These are phyloP conservation scores for Picea glauca DNA, from an alignment of 75 land plant species.

Conservation along the genomic window DNA sequence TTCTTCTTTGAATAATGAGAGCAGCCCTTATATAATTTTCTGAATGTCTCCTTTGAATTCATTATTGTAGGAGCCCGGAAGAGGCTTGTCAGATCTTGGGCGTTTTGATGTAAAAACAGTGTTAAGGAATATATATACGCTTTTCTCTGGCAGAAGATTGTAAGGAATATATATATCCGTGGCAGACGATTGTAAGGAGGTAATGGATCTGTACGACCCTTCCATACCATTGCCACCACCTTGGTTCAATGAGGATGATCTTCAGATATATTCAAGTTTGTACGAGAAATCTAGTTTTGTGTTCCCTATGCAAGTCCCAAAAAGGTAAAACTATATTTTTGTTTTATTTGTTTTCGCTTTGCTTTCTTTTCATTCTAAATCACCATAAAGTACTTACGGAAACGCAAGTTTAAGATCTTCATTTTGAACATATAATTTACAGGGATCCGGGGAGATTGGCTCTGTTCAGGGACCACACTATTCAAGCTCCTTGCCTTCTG, in stretches of 20 bases:
- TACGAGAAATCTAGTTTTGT: conserved; percentile 56
- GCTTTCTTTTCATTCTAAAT: no score
- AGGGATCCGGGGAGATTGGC: neutral
- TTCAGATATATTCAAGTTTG: conserved; percentile 30
- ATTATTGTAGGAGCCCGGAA: conserved; percentile 48
- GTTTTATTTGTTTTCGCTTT: neutral
- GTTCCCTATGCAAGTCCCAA: conserved; percentile 46
- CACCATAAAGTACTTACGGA: no score
- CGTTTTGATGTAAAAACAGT: conserved; percentile 64
- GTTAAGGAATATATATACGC: conserved; percentile 44
- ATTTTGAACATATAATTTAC: no score
- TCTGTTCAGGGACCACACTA: conserved; percentile 6
- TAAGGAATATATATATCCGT: no score
- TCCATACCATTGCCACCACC: conserved; percentile 44
- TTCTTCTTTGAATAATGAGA: neutral
- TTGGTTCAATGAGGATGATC: conserved; percentile 67
- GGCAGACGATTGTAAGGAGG: conserved; percentile 49
- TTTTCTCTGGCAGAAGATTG: conserved; percentile 47
- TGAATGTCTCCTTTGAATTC: neutral
- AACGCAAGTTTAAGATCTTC: no score
- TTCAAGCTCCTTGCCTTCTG: conserved; percentile 29
- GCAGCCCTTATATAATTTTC: no score
- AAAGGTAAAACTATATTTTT: neutral
- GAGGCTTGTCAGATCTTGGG: conserved; percentile 74
- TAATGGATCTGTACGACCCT: conserved; percentile 53